Evolutionary conservation across 2,329 filamentous ascomycete genomes (phyloP), one percentile per base, ranked within the genome.

Genomic region (Teratosphaeria pseudoeucalypti): DNA sequence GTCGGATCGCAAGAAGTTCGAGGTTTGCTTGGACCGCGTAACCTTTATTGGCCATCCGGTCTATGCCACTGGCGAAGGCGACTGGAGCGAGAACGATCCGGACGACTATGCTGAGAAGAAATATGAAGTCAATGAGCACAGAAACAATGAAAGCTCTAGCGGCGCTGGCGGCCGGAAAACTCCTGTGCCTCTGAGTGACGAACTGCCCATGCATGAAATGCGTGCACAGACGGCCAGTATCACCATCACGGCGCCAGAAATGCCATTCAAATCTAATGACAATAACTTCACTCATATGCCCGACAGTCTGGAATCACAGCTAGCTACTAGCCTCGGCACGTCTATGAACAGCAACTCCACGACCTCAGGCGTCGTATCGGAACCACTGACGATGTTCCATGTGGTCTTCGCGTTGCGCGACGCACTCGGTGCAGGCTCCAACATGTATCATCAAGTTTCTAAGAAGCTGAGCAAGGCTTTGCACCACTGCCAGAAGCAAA

Each of bases 361-460:
- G 16, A 61, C 64, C 7, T 73, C 71, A 27, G 70, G 63, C 19
- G 60, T 61, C 3, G 61, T 70, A 14, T 73, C 69, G 10, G 75
- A 73, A 56, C 86, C 89, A 71, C 92, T 97, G 89, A 91, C 87
- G 63, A 97, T 97, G 92, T 99, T 99, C 76, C 95, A 96, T 72
- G 83, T 96, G 11, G 91, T 97, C 27, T 97, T 97, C 72, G 89
- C 96, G 56, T 78, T 96, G 64, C 79, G 92, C 59, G 89, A 96
- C 70, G 85, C 88, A 64, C 88, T 89, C 59, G 80, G 78, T 69
- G 78, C 83, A 12, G 78, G 95, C 54, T 34, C 52, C 52, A 89
- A 95, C 64, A 86, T 96, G 70, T 96, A 96, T 72, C 82, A 89
- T 58, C 89, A 96, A 71, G 87, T 97, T 47, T 87, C 92, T 64